Percentiles rank a stretch among this genome's conserved stretches.
Evolutionary conservation across 2,329 filamentous ascomycete genomes (phyloP).

Genomic region (Aspergillus ustus): DNA sequence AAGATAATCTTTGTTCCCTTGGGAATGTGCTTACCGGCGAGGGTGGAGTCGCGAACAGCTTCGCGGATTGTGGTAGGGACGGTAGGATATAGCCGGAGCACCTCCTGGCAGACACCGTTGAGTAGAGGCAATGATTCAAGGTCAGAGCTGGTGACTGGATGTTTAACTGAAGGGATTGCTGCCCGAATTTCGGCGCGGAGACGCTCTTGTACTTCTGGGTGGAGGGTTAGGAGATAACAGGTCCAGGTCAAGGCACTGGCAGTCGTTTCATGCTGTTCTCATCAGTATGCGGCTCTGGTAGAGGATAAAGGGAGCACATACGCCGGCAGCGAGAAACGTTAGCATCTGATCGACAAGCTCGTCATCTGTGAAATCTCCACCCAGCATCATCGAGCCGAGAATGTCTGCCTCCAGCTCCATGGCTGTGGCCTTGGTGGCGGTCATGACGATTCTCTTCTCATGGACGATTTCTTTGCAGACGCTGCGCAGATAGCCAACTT

Average conservation of each 20-base stretch:
- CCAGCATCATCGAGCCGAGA: constrained; percentile 43
- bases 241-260: constrained; percentile 60
- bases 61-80: constrained; percentile 47
- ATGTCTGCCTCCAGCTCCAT: constrained; percentile 43
- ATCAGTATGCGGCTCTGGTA: constrained; percentile 15
- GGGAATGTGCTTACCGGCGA: constrained; percentile 69
- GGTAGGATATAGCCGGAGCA: constrained; percentile 56
- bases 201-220: constrained; percentile 54
- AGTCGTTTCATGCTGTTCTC: constrained; percentile 58
- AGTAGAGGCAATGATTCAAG: constrained; percentile 62
- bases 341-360: constrained; percentile 49
- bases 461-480: constrained; percentile 41
- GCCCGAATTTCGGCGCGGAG: constrained; percentile 57
- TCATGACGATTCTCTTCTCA: constrained; percentile 37
- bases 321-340: constrained; percentile 47
- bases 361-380: constrained; percentile 43
- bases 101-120: constrained; percentile 76
- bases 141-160: constrained; percentile 33
- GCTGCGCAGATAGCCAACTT: constrained; percentile 37
- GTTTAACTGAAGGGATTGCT: constrained; percentile 47
- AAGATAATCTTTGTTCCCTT: constrained; percentile 73
- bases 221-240: constrained; percentile 55
- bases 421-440: constrained; percentile 42
- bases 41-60: constrained; percentile 51
- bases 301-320: constrained; percentile 20